Percentiles rank a stretch among this genome's conserved stretches.
Conservation (phyloP, 306 rosid species). For the Quercus mongolica region DNA sequence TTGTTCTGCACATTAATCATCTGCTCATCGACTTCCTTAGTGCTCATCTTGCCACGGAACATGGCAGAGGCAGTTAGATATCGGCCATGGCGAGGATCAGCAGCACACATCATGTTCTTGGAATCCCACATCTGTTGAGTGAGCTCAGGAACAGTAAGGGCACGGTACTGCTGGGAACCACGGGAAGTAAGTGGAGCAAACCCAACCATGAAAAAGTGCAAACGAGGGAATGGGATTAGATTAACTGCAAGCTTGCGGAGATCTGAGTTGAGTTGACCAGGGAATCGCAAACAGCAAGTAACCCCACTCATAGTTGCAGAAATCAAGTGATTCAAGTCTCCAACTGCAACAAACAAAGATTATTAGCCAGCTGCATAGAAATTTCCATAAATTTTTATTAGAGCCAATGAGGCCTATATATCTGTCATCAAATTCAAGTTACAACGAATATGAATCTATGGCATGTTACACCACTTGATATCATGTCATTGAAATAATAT, state of each 20-base stretch:
- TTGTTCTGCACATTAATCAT: slow-evolving; percentile 72
- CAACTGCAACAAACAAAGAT: slow-evolving; percentile 39
- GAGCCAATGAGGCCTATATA: no score
- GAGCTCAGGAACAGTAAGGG: slow-evolving; percentile 65
- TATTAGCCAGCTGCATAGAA: background rate
- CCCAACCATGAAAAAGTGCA: slow-evolving; percentile 74
- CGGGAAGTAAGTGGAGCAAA: slow-evolving; percentile 74
- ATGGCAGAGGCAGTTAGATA: slow-evolving; percentile 71
- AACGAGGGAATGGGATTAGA: slow-evolving; percentile 63
- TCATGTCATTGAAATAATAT: no score
- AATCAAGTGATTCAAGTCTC: slow-evolving; percentile 61
- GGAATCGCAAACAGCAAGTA: slow-evolving; percentile 68
- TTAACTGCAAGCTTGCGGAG: slow-evolving; percentile 70
- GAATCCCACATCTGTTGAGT: slow-evolving; percentile 82
- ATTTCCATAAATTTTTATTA: background rate
- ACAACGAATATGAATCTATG: no score
- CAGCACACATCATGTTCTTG: slow-evolving; percentile 76
- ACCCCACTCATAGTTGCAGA: slow-evolving; percentile 79
- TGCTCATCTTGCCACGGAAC: slow-evolving; percentile 83
- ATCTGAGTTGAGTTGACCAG: slow-evolving; percentile 69
- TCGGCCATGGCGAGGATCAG: slow-evolving; percentile 72
- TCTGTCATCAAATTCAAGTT: no score
- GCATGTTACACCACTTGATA: no score
- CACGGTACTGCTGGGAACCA: slow-evolving; percentile 69
- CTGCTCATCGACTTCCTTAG: slow-evolving; percentile 71